phyloP scores from a whole-genome alignment of 2,329 filamentous ascomycete species.

The Ilyonectria destructans region DNA sequence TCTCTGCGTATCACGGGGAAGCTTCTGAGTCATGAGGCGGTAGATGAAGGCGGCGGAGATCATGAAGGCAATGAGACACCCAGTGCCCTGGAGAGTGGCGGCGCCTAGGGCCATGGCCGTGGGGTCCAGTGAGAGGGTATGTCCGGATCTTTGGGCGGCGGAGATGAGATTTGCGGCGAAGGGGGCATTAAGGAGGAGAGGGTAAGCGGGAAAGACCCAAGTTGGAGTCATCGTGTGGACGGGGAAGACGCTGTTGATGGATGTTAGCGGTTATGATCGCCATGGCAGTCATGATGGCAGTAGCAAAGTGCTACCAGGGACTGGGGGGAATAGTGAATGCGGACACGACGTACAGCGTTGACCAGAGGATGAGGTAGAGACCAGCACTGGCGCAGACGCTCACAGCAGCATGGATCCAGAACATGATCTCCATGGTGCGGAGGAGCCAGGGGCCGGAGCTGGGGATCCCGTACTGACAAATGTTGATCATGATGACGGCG shows the following conservation, averaged over 20 bases:
- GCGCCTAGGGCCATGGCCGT: slow-evolving; percentile 66
- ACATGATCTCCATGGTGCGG: slow-evolving; percentile 74
- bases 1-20: slow-evolving; percentile 82
- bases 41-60: slow-evolving; percentile 90
- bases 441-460: slow-evolving; percentile 75
- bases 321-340: not conserved
- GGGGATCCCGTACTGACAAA: slow-evolving; percentile 82
- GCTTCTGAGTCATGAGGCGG: slow-evolving; percentile 89
- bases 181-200: slow-evolving; percentile 82
- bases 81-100: slow-evolving; percentile 68
- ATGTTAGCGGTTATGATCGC: not conserved
- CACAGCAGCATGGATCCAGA: slow-evolving; percentile 81
- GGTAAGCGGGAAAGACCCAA: slow-evolving; percentile 91
- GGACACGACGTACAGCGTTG: slow-evolving; percentile 64
- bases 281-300: not conserved
- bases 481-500: slow-evolving; percentile 84
- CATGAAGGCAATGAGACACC: slow-evolving; percentile 77
- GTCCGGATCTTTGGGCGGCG: slow-evolving; percentile 52
- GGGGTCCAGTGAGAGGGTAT: slow-evolving; percentile 54
- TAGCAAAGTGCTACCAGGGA: not conserved
- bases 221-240: slow-evolving; percentile 90
- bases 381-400: slow-evolving; percentile 78
- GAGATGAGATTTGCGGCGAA: slow-evolving; percentile 75
- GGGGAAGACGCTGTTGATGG: slow-evolving; percentile 65
- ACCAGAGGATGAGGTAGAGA: slow-evolving; percentile 83